Evolutionary conservation across 1,284 basidiomycete genomes (phyloP).

Genomic region (Trichosporon ovoides): DNA sequence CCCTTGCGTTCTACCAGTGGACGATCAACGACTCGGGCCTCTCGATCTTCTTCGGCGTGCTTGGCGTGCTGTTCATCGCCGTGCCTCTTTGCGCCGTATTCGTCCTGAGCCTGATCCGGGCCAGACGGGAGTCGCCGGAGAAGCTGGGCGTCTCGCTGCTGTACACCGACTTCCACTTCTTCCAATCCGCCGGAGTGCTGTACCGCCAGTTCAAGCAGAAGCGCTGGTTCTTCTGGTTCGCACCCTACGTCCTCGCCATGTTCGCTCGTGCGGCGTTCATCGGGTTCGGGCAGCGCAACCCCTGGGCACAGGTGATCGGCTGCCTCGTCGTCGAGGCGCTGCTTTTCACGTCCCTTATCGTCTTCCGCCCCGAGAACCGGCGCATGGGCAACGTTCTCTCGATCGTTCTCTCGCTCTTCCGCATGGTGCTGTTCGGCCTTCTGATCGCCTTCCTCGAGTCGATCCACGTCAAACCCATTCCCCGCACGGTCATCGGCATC

Average conservation of each 20-base stretch:
- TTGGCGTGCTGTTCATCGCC: slow-evolving; percentile 58
- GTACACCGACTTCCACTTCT: slow-evolving; percentile 45
- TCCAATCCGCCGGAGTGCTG: slow-evolving; percentile 44
- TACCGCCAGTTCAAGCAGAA: slow-evolving; percentile 49
- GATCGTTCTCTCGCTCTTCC: slow-evolving; percentile 34
- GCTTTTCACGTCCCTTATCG: slow-evolving; percentile 56
- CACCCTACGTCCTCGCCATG: slow-evolving; percentile 45
- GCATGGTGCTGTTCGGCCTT: slow-evolving; percentile 44
- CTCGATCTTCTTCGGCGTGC: slow-evolving; percentile 60
- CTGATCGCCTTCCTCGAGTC: slow-evolving; percentile 46
- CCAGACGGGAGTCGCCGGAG: slow-evolving; percentile 31
- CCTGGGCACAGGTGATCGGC: slow-evolving; percentile 65
- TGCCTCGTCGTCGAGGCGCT: slow-evolving; percentile 64
- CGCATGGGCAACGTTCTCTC: slow-evolving; percentile 47
- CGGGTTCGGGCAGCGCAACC: slow-evolving; percentile 62
- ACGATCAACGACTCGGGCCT: slow-evolving; percentile 77
- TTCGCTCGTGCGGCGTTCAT: slow-evolving; percentile 63
- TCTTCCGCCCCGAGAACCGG: slow-evolving; percentile 51
- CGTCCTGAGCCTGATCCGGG: slow-evolving; percentile 30
- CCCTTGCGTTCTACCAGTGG: slow-evolving; percentile 84
- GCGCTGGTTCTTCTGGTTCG: slow-evolving; percentile 51
- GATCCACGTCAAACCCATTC: slow-evolving; percentile 38
- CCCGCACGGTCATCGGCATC: slow-evolving; percentile 44
- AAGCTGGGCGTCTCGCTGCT: slow-evolving; percentile 36
- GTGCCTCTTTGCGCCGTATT: slow-evolving; percentile 52